Percentiles rank a stretch among this genome's conserved stretches.
Evolutionary conservation across 805 yeast genomes (phyloP).

Genomic region (Ogataea paradorogensis): DNA sequence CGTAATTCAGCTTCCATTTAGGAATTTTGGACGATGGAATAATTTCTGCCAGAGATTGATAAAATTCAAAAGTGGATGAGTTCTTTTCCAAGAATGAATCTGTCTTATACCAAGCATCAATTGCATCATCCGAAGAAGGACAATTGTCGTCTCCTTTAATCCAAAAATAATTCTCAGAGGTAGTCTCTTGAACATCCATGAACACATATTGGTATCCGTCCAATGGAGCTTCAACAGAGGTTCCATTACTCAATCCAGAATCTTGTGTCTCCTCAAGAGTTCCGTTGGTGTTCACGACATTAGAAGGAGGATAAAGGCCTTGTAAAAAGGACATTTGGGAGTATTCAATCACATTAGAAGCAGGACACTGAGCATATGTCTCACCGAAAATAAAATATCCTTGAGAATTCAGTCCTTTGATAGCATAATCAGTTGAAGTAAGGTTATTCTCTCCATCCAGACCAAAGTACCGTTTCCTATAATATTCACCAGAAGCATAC

Average conservation of each 20-base stretch:
- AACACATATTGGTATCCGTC: conserved; percentile 47
- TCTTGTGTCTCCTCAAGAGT: conserved; percentile 27
- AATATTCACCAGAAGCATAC: conserved; percentile 38
- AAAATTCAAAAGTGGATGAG: conserved; percentile 37
- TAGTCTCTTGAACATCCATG: conserved; percentile 35
- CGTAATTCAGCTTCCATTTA: conserved; percentile 34
- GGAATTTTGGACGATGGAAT: conserved; percentile 29
- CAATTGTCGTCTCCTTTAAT: conserved; percentile 42
- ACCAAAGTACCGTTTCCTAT: conserved; percentile 43
- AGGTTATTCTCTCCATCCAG: conserved; percentile 24
- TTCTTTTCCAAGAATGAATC: conserved; percentile 34
- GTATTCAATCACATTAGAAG: conserved; percentile 37
- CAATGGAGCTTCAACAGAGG: conserved; percentile 37
- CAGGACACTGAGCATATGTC: conserved; percentile 37
- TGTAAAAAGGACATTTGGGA: conserved; percentile 45
- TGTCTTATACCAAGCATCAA: conserved; percentile 28
- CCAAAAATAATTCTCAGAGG: conserved; percentile 39
- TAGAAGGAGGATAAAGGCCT: conserved; percentile 45
- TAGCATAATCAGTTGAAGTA: conserved; percentile 30
- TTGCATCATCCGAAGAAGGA: conserved; percentile 37
- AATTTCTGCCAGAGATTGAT: conserved; percentile 33
- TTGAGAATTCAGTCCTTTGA: conserved; percentile 32
- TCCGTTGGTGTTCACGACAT: conserved; percentile 26
- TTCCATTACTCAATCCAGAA: conserved; percentile 40
- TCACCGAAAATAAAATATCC: conserved; percentile 38